Conservation (phyloP, 1,139 yeast genomes). For the Hyphopichia buzzinii region DNA sequence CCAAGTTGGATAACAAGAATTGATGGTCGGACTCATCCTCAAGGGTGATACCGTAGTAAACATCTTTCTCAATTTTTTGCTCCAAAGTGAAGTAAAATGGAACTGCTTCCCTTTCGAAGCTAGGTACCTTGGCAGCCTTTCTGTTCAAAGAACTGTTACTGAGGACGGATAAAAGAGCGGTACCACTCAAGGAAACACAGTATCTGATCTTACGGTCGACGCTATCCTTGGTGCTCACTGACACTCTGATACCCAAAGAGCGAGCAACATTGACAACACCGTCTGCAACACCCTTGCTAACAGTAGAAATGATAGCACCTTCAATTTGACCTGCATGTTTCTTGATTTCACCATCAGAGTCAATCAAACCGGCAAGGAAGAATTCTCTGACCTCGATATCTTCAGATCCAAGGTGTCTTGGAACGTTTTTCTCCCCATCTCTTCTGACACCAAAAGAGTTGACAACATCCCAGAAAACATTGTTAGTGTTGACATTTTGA, state of each 20-base stretch:
- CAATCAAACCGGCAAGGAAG: constrained; percentile 41
- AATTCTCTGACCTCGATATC: constrained; percentile 32
- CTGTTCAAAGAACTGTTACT: constrained; percentile 16
- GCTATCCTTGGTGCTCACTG: constrained; percentile 13
- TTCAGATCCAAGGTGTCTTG: constrained; percentile 15
- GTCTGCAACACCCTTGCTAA: constrained; percentile 23
- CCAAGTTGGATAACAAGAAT: constrained; percentile 34
- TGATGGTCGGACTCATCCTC: constrained; percentile 35
- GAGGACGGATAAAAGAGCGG: constrained; percentile 18
- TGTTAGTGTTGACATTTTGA: constrained; percentile 1
- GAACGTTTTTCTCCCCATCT: constrained; percentile 12
- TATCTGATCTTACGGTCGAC: constrained; percentile 4
- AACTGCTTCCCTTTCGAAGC: constrained; percentile 18
- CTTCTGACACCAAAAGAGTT: constrained; percentile 5
- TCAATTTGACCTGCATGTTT: constrained; percentile 9
- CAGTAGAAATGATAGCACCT: constrained; percentile 26
- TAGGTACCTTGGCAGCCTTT: constrained; percentile 10
- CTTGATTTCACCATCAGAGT: constrained; percentile 30
- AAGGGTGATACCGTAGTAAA: constrained; percentile 41
- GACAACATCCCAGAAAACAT: constrained; percentile 7
- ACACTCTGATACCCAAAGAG: constrained; percentile 34
- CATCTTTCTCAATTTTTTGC: constrained; percentile 9
- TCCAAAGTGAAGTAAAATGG: constrained; percentile 24
- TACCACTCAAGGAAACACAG: constrained; percentile 13
- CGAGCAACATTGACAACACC: constrained; percentile 34